phyloP scores from a whole-genome alignment of 2,329 filamentous ascomycete genomes.

The Chrysoporthe cubensis region DNA sequence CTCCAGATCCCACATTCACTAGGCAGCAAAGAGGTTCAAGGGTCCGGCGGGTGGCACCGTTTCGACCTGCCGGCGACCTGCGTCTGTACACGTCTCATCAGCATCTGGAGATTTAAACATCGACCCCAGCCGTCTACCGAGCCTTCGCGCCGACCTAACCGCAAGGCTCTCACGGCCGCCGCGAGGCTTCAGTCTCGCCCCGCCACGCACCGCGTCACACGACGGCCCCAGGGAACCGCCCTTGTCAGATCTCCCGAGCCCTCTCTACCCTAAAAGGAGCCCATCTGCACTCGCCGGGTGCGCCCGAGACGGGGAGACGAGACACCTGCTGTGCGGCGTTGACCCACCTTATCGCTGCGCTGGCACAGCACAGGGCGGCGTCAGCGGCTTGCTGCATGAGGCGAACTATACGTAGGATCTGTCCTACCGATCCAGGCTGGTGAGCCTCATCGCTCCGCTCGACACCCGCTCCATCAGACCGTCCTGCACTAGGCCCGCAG shows the following conservation, averaged over 20 bases:
- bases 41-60: not conserved
- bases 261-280: no score
- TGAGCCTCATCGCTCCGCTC: not conserved
- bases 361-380: slow-evolving; percentile 1
- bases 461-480: not conserved
- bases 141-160: not conserved
- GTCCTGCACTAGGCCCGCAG: not conserved
- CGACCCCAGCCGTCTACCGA: slow-evolving; percentile 2
- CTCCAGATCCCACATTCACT: not conserved
- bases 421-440: not conserved
- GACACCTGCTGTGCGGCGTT: not conserved
- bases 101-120: not conserved
- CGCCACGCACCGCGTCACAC: not conserved
- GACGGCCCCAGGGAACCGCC: no score
- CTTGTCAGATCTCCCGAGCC: no score
- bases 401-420: not conserved
- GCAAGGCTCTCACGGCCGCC: not conserved
- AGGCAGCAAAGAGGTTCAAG: not conserved
- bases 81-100: not conserved
- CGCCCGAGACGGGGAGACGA: not conserved
- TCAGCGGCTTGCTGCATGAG: no score
- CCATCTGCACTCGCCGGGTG: not conserved
- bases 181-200: not conserved
- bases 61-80: not conserved
- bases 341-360: not conserved